Conservation (phyloP, 2,329 filamentous ascomycete species). For the Diaporthe sp. region DNA sequence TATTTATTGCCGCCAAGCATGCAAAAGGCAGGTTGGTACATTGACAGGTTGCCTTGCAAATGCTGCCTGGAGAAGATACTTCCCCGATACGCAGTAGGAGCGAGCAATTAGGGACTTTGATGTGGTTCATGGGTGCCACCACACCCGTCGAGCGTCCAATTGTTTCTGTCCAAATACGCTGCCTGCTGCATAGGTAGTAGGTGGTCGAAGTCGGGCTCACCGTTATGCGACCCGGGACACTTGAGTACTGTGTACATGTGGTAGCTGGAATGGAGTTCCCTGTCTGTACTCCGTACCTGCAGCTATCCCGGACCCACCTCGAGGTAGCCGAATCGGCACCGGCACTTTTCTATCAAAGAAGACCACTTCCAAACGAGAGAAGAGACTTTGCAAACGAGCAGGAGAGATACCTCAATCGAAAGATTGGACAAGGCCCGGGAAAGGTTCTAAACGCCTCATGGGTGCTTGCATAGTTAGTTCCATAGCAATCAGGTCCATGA, state of each 20-base stretch:
- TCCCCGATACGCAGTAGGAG: neutral
- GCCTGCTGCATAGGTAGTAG: neutral
- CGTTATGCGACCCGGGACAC: neutral
- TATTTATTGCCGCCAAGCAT: neutral
- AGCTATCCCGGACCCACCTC: conserved; percentile 1
- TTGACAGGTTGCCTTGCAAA: neutral
- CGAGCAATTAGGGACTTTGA: neutral
- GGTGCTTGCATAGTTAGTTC: neutral
- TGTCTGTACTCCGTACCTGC: conserved; percentile 15
- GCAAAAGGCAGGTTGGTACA: neutral
- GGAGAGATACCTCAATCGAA: neutral
- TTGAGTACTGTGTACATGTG: neutral
- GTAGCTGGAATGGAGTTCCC: neutral
- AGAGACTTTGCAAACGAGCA: conserved; percentile 15
- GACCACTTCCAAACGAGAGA: neutral
- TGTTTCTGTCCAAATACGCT: neutral
- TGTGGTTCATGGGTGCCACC: neutral
- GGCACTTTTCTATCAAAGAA: neutral
- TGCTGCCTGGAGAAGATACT: neutral
- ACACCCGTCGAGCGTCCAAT: neutral
- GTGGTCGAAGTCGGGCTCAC: neutral
- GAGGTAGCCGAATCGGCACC: conserved; percentile 13
- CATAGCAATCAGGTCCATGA: neutral
- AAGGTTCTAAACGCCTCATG: neutral
- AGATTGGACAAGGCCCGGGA: neutral